These are phyloP conservation scores for Colletotrichum sp. DNA, from an alignment of 2,329 filamentous ascomycete species.

Conservation along the genomic window DNA sequence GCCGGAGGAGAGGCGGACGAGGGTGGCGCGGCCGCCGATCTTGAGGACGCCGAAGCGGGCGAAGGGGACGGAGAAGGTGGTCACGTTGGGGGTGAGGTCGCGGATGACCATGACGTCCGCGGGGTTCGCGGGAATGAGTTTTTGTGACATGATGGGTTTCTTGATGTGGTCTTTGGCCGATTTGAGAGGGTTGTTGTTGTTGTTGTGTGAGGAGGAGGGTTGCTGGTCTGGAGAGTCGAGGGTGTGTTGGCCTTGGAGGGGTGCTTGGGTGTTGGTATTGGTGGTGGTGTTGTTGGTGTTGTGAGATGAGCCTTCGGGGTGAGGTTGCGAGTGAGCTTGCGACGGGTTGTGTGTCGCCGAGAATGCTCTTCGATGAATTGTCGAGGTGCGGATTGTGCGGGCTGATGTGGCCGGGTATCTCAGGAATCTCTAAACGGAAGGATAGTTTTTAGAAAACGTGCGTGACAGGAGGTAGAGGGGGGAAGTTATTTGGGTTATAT, in stretches of 20 bases:
- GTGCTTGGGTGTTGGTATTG: background rate
- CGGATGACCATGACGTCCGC: constrained; percentile 90
- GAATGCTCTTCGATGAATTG: constrained; percentile 9
- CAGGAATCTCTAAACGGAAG: background rate
- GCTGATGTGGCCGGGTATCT: constrained; percentile 4
- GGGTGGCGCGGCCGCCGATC: constrained; percentile 85
- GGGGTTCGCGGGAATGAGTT: constrained; percentile 74
- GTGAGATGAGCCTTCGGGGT: background rate
- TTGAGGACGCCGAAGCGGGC: constrained; percentile 78
- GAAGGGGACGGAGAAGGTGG: constrained; percentile 85
- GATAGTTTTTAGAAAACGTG: background rate
- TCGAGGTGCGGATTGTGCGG: background rate
- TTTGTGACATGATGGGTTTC: constrained; percentile 58
- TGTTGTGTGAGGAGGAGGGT: background rate
- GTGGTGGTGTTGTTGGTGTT: background rate
- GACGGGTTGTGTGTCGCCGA: constrained; percentile 9
- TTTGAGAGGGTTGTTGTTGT: background rate
- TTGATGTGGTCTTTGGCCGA: background rate
- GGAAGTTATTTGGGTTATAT: background rate
- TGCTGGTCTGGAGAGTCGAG: constrained; percentile 16
- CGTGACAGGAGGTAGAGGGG: background rate
- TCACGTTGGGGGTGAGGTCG: constrained; percentile 78
- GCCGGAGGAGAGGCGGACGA: constrained; percentile 73
- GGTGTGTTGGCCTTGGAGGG: constrained; percentile 3
- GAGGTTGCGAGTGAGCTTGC: constrained; percentile 1